A percentile compares a stretch with the other conserved stretches of the same genome.
These are phyloP conservation scores for Fusarium mangiferae DNA, from an alignment of 2,329 filamentous ascomycete species.

Conservation along the genomic window DNA sequence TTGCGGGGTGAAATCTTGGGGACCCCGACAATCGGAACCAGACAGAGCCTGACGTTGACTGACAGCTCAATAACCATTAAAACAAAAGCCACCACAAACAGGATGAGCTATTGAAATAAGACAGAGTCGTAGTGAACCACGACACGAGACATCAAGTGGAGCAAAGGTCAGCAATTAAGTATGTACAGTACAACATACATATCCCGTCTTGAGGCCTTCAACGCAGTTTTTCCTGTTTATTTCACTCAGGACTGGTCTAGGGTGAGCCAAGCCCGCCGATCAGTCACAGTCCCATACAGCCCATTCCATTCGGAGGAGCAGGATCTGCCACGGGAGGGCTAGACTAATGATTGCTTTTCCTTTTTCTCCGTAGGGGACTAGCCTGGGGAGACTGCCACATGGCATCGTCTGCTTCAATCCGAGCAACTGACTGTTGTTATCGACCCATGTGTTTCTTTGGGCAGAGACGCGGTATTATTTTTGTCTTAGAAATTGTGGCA, in stretches of 20 bases:
- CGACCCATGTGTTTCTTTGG: slow-evolving; percentile 9
- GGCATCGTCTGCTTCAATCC: slow-evolving; percentile 34
- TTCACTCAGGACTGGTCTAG: slow-evolving; percentile 12
- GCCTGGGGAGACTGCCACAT: slow-evolving; percentile 33
- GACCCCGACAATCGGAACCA: slow-evolving; percentile 23
- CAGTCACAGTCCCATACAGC: neutral
- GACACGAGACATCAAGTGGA: slow-evolving; percentile 3
- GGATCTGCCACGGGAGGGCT: slow-evolving; percentile 17
- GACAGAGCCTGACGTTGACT: neutral
- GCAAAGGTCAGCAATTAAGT: neutral
- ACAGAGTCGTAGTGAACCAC: neutral
- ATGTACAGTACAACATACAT: neutral
- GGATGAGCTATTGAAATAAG: neutral
- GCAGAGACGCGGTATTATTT: slow-evolving; percentile 21
- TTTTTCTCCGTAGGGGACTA: neutral
- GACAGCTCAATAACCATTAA: neutral
- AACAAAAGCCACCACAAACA: neutral
- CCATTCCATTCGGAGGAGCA: neutral
- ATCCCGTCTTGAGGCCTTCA: slow-evolving; percentile 25
- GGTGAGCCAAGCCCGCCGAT: slow-evolving; percentile 28
- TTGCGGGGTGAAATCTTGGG: slow-evolving; percentile 29
- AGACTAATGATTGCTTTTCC: slow-evolving; percentile 20
- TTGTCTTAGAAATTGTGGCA: neutral
- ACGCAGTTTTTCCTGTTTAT: neutral
- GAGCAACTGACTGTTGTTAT: neutral